Evolutionary conservation across 169 alveolate species (phyloP), one percentile per base, ranked within the genome.

Genomic region (Cryptosporidium meleagridis): DNA sequence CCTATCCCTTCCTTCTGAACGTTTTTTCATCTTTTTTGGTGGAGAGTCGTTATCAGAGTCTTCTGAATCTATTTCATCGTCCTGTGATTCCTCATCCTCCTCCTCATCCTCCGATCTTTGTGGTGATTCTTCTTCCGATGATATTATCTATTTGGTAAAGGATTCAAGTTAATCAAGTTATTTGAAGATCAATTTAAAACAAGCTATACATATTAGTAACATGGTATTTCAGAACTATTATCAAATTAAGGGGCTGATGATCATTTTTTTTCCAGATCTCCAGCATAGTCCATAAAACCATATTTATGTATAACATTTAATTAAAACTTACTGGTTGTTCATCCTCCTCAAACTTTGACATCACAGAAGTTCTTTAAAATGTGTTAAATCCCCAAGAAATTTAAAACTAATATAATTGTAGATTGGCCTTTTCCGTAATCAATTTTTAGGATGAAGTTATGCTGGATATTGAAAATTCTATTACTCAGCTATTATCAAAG

Each of bases 1-100:
- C 51, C 23, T 65, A 5, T 35, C 35, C 7, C 7, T 26, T 3
- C 67, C 18, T 26, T 55, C 67, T 9, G 29, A 26, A 8, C 67
- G 2, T 14, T 65, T 65, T 35, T 65, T 31, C 72, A 14, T 65
- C 23, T 65, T 65, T 12, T 0, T 31, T 21, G 72, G 72, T 3
- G 72, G 72, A 9, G 72, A 65, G 52, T 65, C 72, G 52, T 65
- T 65, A 51, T 65, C 72, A 6, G 72, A 65, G 23, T n/a, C 72
- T 9, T 14, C 48, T 0, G 72, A 65, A n/a, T 16, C 51, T 65
- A 29, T 70, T 41, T 41, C 65, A 21, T 70, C 61, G 4, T 70
- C 84, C 39, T 39, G 33, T 21, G 16, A 33, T 33, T 29, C 73
- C 29, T 61, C 69, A 39, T 6, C 75, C 18, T 68, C 75, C 4